Percentiles rank a stretch among this genome's conserved stretches.
Conservation (phyloP, 306 rosid genomes). For the Rubus idaeus region DNA sequence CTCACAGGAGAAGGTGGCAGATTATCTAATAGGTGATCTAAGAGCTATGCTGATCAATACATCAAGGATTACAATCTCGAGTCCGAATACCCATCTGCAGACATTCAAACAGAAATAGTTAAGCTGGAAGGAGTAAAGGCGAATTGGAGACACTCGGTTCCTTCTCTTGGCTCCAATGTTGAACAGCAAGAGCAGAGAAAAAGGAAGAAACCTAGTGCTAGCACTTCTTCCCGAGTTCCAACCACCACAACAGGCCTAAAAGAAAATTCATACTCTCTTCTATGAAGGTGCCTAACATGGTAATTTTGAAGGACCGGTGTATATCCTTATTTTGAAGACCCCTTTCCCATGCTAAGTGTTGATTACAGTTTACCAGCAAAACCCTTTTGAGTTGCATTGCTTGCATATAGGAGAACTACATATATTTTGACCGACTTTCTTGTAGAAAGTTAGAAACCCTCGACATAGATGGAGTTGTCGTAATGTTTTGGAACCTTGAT, state of each 20-base stretch:
- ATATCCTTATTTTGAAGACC: neutral
- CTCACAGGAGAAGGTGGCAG: constrained; percentile 36
- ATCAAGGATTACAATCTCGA: constrained; percentile 40
- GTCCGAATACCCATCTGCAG: constrained; percentile 26
- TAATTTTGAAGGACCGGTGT: neutral
- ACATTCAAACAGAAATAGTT: constrained; percentile 29
- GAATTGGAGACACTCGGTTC: neutral
- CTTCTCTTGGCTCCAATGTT: neutral
- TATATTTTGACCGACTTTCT: neutral
- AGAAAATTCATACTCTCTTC: neutral
- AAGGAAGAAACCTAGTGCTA: neutral
- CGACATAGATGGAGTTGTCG: neutral
- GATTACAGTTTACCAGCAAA: neutral
- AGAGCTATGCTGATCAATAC: constrained; percentile 30
- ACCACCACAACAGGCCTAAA: neutral
- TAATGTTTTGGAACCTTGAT: neutral
- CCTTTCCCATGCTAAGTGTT: neutral
- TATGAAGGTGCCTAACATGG: neutral
- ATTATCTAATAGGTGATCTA: constrained; percentile 35
- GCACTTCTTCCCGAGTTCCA: neutral
- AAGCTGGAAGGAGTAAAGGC: constrained; percentile 30
- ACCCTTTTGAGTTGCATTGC: neutral
- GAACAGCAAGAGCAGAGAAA: neutral
- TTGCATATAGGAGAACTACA: neutral
- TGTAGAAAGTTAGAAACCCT: neutral